Conservation (phyloP, 2,329 filamentous ascomycete genomes). For the Diaporthe citri region DNA sequence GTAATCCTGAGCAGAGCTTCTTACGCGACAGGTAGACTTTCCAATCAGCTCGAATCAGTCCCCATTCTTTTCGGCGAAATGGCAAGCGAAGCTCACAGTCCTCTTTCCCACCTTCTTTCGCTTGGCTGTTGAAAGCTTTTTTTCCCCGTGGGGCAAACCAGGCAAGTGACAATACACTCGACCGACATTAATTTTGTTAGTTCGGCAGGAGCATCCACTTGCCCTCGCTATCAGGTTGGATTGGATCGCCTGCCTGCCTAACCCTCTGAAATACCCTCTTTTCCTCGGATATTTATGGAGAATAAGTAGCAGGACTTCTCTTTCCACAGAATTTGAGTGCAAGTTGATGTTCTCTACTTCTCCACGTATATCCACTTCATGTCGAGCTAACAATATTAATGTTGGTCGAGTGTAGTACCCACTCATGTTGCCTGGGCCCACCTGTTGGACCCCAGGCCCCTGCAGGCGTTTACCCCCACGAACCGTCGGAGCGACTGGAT, state of each 20-base stretch:
- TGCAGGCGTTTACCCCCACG: neutral
- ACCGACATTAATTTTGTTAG: too few relatives aligned
- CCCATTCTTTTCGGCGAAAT: slow-evolving; percentile 3
- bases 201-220: too few relatives aligned
- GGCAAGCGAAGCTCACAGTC: neutral
- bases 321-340: too few relatives aligned
- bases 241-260: too few relatives aligned
- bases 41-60: neutral
- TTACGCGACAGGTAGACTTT: neutral
- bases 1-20: slow-evolving; percentile 8
- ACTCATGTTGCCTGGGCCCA: slow-evolving; percentile 14
- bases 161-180: neutral
- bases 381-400: too few relatives aligned
- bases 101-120: neutral
- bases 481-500: neutral
- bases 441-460: neutral
- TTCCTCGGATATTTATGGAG: too few relatives aligned
- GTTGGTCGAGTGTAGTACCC: too few relatives aligned
- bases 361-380: too few relatives aligned
- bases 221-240: too few relatives aligned
- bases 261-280: too few relatives aligned
- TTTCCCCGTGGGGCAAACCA: slow-evolving; percentile 15
- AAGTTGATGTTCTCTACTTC: too few relatives aligned
- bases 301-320: too few relatives aligned
- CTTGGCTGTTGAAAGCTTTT: slow-evolving; percentile 24